Evolutionary conservation across 169 alveolate genomes (phyloP), one percentile per base, ranked within the genome.

Genomic region (Ichthyophthirius multifiliis): DNA sequence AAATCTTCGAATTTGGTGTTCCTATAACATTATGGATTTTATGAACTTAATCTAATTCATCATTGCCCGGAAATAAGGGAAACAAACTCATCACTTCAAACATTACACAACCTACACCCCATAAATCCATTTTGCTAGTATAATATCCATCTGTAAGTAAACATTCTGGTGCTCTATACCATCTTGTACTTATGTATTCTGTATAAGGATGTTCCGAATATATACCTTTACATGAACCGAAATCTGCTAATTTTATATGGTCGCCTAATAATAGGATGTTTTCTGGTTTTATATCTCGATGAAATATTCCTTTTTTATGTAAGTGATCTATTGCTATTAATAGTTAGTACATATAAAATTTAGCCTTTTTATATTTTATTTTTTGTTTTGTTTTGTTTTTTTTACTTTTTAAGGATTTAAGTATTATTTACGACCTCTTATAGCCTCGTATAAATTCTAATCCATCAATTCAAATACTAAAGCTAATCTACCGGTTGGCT

Each of bases 101-200:
- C 82, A 95, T 86, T 15, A 96, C 99, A 83, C 99, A 96, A 13
- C 99, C 99, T 2, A 93, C 97, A 16, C 98, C 99, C 96, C 98
- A 96, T 31, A 96, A 85, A 88, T 96, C 99, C 99, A 96, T 96
- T 88, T 96, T 94, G 76, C 89, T 89, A 47, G 90, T 93, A 83
- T 96, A 96, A 89, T 92, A 95, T 16, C 98, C 98, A 84, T 95
- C 97, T 45, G 98, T 96, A 77, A 96, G 84, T 35, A 96, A 83
- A 41, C 98, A 96, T 84, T 96, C 98, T 0, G 98, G 98, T 9
- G 98, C 97, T 46, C 98, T 83, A 76, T 96, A 96, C 98, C 98
- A 96, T 83, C 98, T 81, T 5, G 98, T 96, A 12, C 96, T 90
- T 27, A 96, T 96, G 83, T 96, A 96, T 91, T 96, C 98, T 39